Conservation (phyloP, 257 asterid species). For the Gentiana dahurica region DNA sequence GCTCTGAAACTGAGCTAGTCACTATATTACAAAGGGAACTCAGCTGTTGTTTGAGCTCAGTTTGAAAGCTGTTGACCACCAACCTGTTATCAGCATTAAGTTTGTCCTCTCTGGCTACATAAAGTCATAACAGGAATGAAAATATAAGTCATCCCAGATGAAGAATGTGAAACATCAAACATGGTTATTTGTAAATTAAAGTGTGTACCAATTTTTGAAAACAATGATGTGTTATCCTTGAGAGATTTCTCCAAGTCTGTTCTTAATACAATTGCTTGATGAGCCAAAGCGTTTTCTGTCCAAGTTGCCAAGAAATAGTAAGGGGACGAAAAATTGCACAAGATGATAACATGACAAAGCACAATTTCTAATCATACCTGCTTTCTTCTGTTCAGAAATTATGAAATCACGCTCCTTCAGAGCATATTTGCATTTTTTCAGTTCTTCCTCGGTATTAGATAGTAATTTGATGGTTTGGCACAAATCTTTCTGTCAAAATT, state of each 20-base stretch:
- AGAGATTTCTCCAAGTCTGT: conserved; percentile 75
- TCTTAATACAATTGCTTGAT: conserved; percentile 68
- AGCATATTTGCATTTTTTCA: conserved; percentile 43
- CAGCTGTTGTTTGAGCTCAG: conserved; percentile 54
- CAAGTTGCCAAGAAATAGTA: conserved; percentile 5
- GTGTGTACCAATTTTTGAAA: conserved; percentile 50
- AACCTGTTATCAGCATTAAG: conserved; percentile 56
- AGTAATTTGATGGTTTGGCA: conserved; percentile 38
- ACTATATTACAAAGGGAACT: conserved; percentile 45
- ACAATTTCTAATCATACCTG: conserved; percentile 29
- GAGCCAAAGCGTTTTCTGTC: conserved; percentile 71
- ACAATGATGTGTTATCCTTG: conserved; percentile 51
- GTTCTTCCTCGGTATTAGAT: conserved; percentile 51
- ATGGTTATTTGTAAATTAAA: background rate
- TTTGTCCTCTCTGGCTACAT: conserved; percentile 70
- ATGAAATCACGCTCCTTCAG: conserved; percentile 65
- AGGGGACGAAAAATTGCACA: conserved; percentile 4
- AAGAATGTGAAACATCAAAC: background rate
- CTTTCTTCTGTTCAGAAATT: conserved; percentile 74
- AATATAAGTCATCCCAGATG: conserved; percentile 8
- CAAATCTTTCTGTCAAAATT: conserved; percentile 49
- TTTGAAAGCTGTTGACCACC: conserved; percentile 46
- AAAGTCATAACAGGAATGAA: conserved; percentile 1
- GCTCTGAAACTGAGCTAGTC: conserved; percentile 46
- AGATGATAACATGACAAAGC: background rate